phyloP scores from a whole-genome alignment of 495 filamentous ascomycete genomes.

The Daldinia childiae region DNA sequence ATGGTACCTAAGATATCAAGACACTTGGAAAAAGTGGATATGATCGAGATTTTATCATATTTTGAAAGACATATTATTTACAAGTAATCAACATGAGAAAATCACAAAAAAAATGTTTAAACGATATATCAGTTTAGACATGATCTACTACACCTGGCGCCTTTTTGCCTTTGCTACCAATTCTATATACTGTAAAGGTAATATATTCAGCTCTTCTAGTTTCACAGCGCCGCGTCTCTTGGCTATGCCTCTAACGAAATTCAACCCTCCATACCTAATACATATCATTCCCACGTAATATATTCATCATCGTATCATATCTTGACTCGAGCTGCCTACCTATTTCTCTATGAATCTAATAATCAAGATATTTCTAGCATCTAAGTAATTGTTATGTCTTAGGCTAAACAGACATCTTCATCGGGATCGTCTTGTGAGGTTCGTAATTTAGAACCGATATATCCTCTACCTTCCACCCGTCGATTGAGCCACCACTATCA shows the following conservation, averaged over 20 bases:
- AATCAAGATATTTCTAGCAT: background rate
- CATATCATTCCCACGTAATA: conserved; percentile 8
- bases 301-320: conserved; percentile 30
- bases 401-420: conserved; percentile 95
- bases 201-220: conserved; percentile 4
- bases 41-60: too few relatives aligned
- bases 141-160: background rate
- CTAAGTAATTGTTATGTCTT: background rate
- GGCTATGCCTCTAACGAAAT: background rate
- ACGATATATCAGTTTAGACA: background rate
- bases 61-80: too few relatives aligned
- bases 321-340: background rate
- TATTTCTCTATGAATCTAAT: background rate
- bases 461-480: conserved; percentile 89
- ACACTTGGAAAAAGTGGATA: too few relatives aligned
- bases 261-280: background rate
- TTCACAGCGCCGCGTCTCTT: background rate
- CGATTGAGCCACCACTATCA: conserved; percentile 72
- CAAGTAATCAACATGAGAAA: background rate
- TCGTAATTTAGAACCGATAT: conserved; percentile 89
- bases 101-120: background rate
- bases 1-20: too few relatives aligned
- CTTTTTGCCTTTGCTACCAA: too few relatives aligned
- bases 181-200: too few relatives aligned
- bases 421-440: conserved; percentile 87